Evolutionary conservation across 2,329 filamentous ascomycete species (phyloP).

Genomic region (Akanthomyces dipterigenus): DNA sequence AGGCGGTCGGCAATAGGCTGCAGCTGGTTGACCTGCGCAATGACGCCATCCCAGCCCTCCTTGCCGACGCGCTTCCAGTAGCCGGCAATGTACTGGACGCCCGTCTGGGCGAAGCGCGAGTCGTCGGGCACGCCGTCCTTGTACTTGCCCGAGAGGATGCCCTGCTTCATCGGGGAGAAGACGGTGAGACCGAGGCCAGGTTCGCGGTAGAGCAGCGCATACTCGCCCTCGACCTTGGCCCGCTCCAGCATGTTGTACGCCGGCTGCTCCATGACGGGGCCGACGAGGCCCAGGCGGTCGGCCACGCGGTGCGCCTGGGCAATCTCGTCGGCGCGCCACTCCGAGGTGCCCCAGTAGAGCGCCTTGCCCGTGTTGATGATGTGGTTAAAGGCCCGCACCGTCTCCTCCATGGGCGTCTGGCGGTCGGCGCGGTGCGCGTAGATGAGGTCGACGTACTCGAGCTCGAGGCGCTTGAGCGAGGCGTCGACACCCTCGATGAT

Average conservation of each 20-base stretch:
- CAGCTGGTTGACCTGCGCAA: conserved; percentile 54
- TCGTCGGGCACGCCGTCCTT: conserved; percentile 54
- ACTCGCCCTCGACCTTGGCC: conserved; percentile 58
- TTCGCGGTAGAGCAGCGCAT: conserved; percentile 52
- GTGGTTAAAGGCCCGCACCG: conserved; percentile 63
- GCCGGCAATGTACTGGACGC: conserved; percentile 49
- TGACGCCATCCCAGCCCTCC: conserved; percentile 46
- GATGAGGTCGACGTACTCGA: conserved; percentile 60
- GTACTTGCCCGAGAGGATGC: conserved; percentile 62
- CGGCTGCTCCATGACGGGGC: conserved; percentile 60
- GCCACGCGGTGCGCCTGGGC: conserved; percentile 55
- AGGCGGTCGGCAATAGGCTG: conserved; percentile 59
- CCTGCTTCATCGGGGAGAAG: conserved; percentile 51
- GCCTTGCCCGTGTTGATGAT: conserved; percentile 61
- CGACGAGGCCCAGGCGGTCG: conserved; percentile 53
- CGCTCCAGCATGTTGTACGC: conserved; percentile 58
- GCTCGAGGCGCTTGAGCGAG: conserved; percentile 49
- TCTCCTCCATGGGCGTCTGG: conserved; percentile 63
- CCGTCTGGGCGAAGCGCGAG: conserved; percentile 49
- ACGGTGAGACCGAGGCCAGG: conserved; percentile 55
- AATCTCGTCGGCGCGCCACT: conserved; percentile 62
- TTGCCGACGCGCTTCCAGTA: conserved; percentile 44
- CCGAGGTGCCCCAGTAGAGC: conserved; percentile 65
- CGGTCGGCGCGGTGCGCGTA: conserved; percentile 64
- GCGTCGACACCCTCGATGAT: conserved; percentile 58